A percentile compares a stretch with the other conserved stretches of the same genome.
phyloP scores from a whole-genome alignment of 1,284 basidiomycete genomes.

The Ustilago sp. region DNA sequence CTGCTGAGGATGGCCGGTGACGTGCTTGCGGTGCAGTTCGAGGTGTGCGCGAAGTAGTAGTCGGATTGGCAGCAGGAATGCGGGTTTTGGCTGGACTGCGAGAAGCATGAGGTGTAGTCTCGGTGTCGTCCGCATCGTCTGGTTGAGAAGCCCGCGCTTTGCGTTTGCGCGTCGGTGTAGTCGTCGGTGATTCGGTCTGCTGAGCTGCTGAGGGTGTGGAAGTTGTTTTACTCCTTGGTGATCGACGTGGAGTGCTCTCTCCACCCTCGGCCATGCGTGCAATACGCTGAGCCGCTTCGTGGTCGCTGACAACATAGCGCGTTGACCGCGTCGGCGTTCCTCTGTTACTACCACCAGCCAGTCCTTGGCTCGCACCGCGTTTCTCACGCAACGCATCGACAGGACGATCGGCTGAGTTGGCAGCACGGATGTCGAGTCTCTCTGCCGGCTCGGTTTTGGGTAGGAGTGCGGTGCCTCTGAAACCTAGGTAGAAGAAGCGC shows the following conservation, averaged over 20 bases:
- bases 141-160: constrained; percentile 16
- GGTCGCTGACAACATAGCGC: constrained; percentile 31
- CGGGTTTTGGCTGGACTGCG: constrained; percentile 25
- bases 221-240: constrained; percentile 24
- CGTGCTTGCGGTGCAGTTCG: constrained; percentile 29
- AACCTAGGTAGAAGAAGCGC: constrained; percentile 65
- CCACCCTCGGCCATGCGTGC: constrained; percentile 25
- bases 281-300: constrained; percentile 30
- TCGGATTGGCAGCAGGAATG: constrained; percentile 16
- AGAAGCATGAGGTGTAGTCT: constrained; percentile 24
- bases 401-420: constrained; percentile 56
- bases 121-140: constrained; percentile 13
- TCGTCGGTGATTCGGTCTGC: constrained; percentile 9
- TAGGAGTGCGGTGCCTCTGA: constrained; percentile 61
- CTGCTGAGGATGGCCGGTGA: constrained; percentile 12
- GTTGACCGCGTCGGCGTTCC: constrained; percentile 23
- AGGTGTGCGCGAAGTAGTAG: constrained; percentile 19
- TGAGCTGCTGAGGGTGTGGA: constrained; percentile 1
- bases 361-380: constrained; percentile 45
- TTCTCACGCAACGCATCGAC: constrained; percentile 57
- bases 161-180: constrained; percentile 37
- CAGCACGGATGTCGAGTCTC: constrained; percentile 60
- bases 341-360: constrained; percentile 40
- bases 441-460: constrained; percentile 50
- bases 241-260: constrained; percentile 23